Conservation (phyloP, 2,329 filamentous ascomycete species). For the Colletotrichum tanaceti region DNA sequence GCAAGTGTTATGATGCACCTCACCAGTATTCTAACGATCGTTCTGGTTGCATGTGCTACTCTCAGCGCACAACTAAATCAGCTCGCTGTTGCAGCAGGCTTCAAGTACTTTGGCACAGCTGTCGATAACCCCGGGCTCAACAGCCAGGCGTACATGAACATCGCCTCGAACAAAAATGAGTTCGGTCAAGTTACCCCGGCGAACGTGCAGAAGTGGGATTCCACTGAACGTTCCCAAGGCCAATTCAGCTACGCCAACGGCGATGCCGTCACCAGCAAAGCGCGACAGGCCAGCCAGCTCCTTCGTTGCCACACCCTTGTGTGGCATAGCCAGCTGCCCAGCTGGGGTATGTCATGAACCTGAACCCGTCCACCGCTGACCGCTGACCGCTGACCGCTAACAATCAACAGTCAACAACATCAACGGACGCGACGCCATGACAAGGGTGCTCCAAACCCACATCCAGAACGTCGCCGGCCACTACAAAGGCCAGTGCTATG, state of each 20-base stretch:
- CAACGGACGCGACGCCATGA: conserved; percentile 57
- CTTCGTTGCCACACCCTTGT: conserved; percentile 63
- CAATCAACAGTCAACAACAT: conserved; percentile 60
- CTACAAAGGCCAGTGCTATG: conserved; percentile 59
- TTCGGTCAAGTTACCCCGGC: conserved; percentile 74
- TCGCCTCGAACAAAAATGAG: conserved; percentile 67
- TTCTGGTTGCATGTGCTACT: not conserved
- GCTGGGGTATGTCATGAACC: conserved; percentile 26
- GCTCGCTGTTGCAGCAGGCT: conserved; percentile 23
- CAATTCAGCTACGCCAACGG: conserved; percentile 69
- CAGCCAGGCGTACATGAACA: conserved; percentile 57
- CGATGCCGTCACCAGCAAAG: conserved; percentile 64
- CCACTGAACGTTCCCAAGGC: conserved; percentile 63
- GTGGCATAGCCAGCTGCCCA: conserved; percentile 58
- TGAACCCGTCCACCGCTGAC: not conserved
- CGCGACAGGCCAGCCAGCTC: conserved; percentile 17
- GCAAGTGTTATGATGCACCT: conserved; percentile 9
- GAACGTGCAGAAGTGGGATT: conserved; percentile 73
- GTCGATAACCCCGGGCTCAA: conserved; percentile 23
- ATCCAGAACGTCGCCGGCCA: conserved; percentile 58
- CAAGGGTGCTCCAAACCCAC: conserved; percentile 60
- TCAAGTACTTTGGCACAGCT: conserved; percentile 39
- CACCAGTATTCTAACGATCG: not conserved
- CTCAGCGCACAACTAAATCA: conserved; percentile 32
- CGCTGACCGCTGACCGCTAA: not conserved